Evolutionary conservation across 305 asterid species (phyloP), one percentile per base, ranked within the genome.

Genomic region (Andrographis paniculata): DNA sequence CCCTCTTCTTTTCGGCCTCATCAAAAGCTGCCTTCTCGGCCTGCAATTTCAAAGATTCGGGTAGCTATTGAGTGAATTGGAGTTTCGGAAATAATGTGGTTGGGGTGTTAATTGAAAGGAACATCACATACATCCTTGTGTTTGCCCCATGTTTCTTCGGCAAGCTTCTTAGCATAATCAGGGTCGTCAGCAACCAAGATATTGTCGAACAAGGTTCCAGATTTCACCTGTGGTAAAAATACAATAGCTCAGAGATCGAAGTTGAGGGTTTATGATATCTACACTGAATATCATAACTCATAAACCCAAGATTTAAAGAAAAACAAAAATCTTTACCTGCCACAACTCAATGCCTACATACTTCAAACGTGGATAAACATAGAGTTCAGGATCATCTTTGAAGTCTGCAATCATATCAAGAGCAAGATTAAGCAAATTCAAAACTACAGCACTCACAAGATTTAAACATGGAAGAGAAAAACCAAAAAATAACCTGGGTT

Each of bases 181-280:
- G 91, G 86, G 58, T 89, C 96, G 46, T 89, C 98, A 48, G 61
- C 22, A 44, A 89, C 50, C 62, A 89, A 72, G 52, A 89, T 69
- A 64, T 89, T 89, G 77, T 89, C 95, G 57, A 89, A 89, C 71
- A 89, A 68, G 49, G 98, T 89, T 66, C 98, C 98, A 45, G 98
- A 89, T 70, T 89, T 89, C 78, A 89, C 98, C 98, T 89, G 78
- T 56, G 64, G 45, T n/a, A 38, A 6, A 33, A 0, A 10, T 38
- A 38, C 18, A 14, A 16, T 14, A 5, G 14, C 43, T 35, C 40
- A 35, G 40, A 13, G n/a, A n/a, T 11, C 16, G 15, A 35, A 5
- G 12, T 33, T 5, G n/a, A 1, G 12, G n/a, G 5, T 28, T 2
- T 6, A 28, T 28, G 7, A 1, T 28, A 6, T 28, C 10, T 12